phyloP scores from a whole-genome alignment of 2,329 filamentous ascomycete species.

The Cladophialophora psammophila region DNA sequence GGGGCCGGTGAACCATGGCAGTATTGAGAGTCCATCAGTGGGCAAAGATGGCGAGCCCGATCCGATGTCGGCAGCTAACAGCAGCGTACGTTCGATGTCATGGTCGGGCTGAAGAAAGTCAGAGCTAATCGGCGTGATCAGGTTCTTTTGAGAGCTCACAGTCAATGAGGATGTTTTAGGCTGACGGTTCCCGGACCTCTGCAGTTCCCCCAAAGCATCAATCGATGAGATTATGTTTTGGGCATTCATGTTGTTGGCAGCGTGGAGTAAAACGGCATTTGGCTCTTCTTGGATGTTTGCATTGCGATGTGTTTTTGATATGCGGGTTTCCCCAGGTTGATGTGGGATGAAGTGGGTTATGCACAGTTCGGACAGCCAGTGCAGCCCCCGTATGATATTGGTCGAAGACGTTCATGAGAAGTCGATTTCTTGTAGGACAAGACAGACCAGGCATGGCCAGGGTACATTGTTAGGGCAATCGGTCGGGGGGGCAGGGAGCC shows the following conservation, averaged over 20 bases:
- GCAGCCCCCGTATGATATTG: not conserved
- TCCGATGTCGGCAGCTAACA: constrained; percentile 51
- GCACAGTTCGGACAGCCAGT: not conserved
- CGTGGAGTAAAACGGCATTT: constrained; percentile 21
- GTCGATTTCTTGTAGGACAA: constrained; percentile 1
- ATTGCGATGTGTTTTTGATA: constrained; percentile 3
- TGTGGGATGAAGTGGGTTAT: constrained; percentile 2
- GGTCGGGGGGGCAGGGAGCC: not conserved
- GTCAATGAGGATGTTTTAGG: constrained; percentile 28
- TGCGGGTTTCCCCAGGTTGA: constrained; percentile 6
- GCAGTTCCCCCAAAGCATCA: constrained; percentile 22
- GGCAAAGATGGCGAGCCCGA: constrained; percentile 68
- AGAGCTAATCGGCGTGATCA: constrained; percentile 32
- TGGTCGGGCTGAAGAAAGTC: constrained; percentile 28
- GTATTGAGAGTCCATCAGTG: constrained; percentile 68
- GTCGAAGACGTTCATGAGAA: not conserved
- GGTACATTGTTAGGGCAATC: constrained; percentile 2
- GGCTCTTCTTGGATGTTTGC: constrained; percentile 9
- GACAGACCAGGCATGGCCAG: not conserved
- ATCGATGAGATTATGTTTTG: constrained; percentile 21
- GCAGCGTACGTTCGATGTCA: constrained; percentile 35
- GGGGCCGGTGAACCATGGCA: constrained; percentile 64
- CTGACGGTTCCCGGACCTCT: constrained; percentile 12
- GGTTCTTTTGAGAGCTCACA: constrained; percentile 38
- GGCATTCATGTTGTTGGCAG: constrained; percentile 17